These are phyloP conservation scores for Funneliformis caledonium DNA, from an alignment of 371 early-diverging fungal species.

Conservation along the genomic window DNA sequence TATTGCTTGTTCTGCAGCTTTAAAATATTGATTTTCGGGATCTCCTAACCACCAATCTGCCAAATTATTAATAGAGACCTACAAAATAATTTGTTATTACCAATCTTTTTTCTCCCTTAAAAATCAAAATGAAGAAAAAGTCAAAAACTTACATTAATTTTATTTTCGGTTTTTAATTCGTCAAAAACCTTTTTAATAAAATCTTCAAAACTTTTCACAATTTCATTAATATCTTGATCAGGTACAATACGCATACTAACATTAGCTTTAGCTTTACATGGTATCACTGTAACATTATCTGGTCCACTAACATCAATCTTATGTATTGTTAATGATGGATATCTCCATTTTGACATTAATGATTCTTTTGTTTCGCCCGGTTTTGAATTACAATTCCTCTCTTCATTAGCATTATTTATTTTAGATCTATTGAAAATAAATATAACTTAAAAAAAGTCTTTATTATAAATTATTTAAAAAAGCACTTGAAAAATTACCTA, in stretches of 20 bases:
- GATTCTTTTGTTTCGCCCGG: conserved; percentile 20
- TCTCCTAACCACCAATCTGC: conserved; percentile 87
- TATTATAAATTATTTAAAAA: not conserved
- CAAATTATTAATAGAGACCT: conserved; percentile 63
- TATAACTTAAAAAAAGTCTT: not conserved
- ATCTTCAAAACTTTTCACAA: conserved; percentile 59
- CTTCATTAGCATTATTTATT: too few relatives aligned
- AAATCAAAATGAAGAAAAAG: not conserved
- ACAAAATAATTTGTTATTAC: not conserved
- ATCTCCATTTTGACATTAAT: conserved; percentile 81
- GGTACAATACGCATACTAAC: conserved; percentile 86
- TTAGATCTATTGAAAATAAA: not conserved
- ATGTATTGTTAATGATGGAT: conserved; percentile 80
- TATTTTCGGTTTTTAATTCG: conserved; percentile 58
- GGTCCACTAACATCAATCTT: conserved; percentile 78
- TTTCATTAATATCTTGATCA: conserved; percentile 70
- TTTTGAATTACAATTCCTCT: not conserved
- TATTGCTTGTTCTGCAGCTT: conserved; percentile 70
- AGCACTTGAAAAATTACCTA: conserved; percentile 48
- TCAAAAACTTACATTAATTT: conserved; percentile 50
- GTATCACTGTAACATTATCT: conserved; percentile 72
- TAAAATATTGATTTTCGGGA: conserved; percentile 67
- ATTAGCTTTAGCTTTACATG: conserved; percentile 69
- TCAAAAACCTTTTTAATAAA: conserved; percentile 61
- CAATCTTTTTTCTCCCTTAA: not conserved